phyloP scores from a whole-genome alignment of 805 yeast species.

The Candida bentonensis region DNA sequence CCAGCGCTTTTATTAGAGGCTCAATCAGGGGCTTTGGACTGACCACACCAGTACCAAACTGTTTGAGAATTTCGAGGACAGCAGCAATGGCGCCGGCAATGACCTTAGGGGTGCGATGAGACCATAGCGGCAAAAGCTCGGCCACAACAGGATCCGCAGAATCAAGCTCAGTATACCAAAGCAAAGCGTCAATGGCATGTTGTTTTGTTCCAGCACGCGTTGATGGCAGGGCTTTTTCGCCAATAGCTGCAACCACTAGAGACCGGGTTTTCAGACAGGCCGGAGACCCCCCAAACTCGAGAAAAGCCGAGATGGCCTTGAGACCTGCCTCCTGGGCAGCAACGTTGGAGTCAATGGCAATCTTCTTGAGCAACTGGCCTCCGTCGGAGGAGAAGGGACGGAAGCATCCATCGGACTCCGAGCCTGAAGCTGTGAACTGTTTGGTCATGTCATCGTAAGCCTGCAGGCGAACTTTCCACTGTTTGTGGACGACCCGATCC shows the following conservation, averaged over 20 bases:
- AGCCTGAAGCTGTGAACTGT: slow-evolving; percentile 38
- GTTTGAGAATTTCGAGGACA: slow-evolving; percentile 36
- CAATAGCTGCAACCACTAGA: slow-evolving; percentile 25
- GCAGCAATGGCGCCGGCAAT: slow-evolving; percentile 55
- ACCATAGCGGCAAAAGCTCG: slow-evolving; percentile 44
- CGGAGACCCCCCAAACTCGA: slow-evolving; percentile 41
- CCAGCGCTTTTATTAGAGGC: slow-evolving; percentile 51
- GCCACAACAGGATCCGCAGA: slow-evolving; percentile 55
- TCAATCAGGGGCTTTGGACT: slow-evolving; percentile 46
- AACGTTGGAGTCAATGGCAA: slow-evolving; percentile 69
- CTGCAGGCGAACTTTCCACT: slow-evolving; percentile 76
- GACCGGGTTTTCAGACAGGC: slow-evolving; percentile 23
- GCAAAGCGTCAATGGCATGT: slow-evolving; percentile 46
- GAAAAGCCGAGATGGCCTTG: slow-evolving; percentile 35
- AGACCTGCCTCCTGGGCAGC: slow-evolving; percentile 84
- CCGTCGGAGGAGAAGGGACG: slow-evolving; percentile 36
- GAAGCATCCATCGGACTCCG: slow-evolving; percentile 44
- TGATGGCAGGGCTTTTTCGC: slow-evolving; percentile 75
- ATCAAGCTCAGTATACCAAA: slow-evolving; percentile 51
- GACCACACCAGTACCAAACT: slow-evolving; percentile 51
- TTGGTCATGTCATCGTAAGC: slow-evolving; percentile 61
- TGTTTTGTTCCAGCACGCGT: slow-evolving; percentile 61
- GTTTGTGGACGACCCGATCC: slow-evolving; percentile 51
- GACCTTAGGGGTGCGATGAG: slow-evolving; percentile 61
- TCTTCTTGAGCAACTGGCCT: slow-evolving; percentile 34